Conservation (phyloP, 2,329 filamentous ascomycete species). For the Ophiostoma himal-ulmi region DNA sequence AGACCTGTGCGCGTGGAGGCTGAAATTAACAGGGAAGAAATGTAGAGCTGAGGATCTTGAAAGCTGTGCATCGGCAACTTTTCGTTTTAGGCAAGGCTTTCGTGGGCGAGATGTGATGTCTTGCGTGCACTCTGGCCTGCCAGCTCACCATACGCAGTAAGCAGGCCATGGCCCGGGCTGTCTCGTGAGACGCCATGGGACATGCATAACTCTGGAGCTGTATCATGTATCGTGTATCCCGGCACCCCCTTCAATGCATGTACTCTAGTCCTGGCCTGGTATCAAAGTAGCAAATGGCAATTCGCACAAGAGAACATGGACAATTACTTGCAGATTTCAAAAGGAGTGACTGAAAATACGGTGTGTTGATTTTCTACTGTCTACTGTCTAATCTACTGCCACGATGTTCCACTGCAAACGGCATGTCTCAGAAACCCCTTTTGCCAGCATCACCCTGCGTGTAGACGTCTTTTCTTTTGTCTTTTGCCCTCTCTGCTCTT, state of each 20-base stretch:
- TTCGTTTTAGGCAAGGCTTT: neutral
- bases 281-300: neutral
- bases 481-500: neutral
- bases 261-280: neutral
- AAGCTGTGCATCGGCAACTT: neutral
- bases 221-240: constrained; percentile 2
- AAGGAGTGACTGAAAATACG: neutral
- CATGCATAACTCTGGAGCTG: neutral
- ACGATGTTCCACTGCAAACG: constrained; percentile 12
- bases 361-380: neutral
- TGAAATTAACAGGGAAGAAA: constrained; percentile 4
- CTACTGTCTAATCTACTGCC: neutral
- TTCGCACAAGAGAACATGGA: neutral
- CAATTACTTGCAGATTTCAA: neutral
- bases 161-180: neutral
- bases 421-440: constrained; percentile 16
- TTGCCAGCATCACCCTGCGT: constrained; percentile 9
- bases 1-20: constrained; percentile 3
- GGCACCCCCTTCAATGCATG: constrained; percentile 22
- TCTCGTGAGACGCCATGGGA: neutral
- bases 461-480: neutral
- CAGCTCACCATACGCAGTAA: neutral
- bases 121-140: neutral
- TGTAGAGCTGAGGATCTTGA: neutral
- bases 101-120: neutral